Evolutionary conservation across 2,329 filamentous ascomycete genomes (phyloP).

Genomic region (Endothia cerciana): DNA sequence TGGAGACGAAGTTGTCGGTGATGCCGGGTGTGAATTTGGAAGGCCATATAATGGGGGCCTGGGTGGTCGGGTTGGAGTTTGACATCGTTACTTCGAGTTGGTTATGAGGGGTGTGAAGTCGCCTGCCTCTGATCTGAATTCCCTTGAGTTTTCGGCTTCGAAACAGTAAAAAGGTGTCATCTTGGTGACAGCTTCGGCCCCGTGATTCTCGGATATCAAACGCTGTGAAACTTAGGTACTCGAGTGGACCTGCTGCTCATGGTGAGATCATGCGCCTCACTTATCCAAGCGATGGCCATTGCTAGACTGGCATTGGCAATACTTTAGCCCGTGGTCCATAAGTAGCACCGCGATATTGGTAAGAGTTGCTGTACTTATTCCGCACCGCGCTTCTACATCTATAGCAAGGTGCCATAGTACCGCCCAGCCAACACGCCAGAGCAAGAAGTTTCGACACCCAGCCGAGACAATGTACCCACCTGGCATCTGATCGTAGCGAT

Average conservation of each 20-base stretch:
- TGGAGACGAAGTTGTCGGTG: conserved; percentile 38
- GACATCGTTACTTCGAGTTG: conserved; percentile 10
- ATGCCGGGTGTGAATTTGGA: conserved; percentile 35
- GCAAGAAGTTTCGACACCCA: neutral
- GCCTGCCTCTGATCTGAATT: neutral
- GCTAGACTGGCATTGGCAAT: neutral
- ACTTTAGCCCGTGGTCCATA: neutral
- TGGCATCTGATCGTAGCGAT: no score
- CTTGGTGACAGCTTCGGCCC: no score
- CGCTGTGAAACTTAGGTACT: neutral
- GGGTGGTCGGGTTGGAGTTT: conserved; percentile 37
- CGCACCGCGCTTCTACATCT: neutral
- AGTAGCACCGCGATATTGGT: neutral
- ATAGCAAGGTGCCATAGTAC: neutral
- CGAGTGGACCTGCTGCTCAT: neutral
- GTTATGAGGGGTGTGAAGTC: neutral
- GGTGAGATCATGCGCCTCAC: neutral
- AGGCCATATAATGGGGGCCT: conserved; percentile 36
- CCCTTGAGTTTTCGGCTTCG: neutral
- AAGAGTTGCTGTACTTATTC: neutral
- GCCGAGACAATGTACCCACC: no score
- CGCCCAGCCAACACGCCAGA: no score
- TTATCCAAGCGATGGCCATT: neutral
- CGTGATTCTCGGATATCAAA: neutral
- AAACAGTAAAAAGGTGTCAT: no score